Percentiles rank a stretch among this genome's conserved stretches.
These are phyloP conservation scores for Pythium brassicae DNA, from an alignment of 352 stramenopile species.

Conservation along the genomic window DNA sequence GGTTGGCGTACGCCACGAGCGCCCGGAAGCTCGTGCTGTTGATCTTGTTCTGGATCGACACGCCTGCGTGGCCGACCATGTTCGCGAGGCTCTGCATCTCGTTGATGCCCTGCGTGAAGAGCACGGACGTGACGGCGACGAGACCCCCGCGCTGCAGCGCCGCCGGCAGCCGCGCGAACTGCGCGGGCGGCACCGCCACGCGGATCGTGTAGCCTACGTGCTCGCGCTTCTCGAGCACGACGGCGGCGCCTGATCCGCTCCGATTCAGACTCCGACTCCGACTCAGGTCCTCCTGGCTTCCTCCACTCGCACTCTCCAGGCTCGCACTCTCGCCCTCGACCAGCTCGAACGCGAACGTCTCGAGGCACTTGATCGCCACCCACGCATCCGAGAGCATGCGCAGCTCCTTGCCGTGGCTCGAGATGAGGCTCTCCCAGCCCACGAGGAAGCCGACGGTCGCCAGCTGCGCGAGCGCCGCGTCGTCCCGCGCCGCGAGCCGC, in stretches of 20 bases:
- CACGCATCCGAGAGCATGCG: conserved; percentile 93
- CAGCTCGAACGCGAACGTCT: conserved; percentile 83
- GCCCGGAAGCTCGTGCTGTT: conserved; percentile 73
- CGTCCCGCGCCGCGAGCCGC: conserved; percentile 55
- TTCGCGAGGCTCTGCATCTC: conserved; percentile 93
- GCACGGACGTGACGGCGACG: conserved; percentile 70
- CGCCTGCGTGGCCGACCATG: conserved; percentile 71
- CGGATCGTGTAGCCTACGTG: conserved; percentile 66
- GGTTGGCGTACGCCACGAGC: conserved; percentile 77
- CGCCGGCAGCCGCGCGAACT: conserved; percentile 49
- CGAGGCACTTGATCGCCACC: conserved; percentile 86
- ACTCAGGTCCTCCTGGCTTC: too few species aligned
- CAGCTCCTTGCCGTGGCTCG: conserved; percentile 93
- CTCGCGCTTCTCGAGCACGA: conserved; percentile 58
- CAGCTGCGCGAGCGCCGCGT: conserved; percentile 64
- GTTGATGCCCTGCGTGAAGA: conserved; percentile 92
- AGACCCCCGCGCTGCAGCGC: conserved; percentile 44
- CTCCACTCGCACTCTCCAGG: too few species aligned
- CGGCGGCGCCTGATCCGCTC: conserved; percentile 22
- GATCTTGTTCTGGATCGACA: conserved; percentile 82
- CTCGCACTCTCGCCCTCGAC: conserved; percentile 26
- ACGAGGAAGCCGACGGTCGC: conserved; percentile 83
- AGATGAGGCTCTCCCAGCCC: conserved; percentile 94
- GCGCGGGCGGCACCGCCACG: conserved; percentile 32
- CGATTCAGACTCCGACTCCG: too few species aligned